phyloP scores from a whole-genome alignment of 202 grass and related monocot species.

The Saccharum hybrid region DNA sequence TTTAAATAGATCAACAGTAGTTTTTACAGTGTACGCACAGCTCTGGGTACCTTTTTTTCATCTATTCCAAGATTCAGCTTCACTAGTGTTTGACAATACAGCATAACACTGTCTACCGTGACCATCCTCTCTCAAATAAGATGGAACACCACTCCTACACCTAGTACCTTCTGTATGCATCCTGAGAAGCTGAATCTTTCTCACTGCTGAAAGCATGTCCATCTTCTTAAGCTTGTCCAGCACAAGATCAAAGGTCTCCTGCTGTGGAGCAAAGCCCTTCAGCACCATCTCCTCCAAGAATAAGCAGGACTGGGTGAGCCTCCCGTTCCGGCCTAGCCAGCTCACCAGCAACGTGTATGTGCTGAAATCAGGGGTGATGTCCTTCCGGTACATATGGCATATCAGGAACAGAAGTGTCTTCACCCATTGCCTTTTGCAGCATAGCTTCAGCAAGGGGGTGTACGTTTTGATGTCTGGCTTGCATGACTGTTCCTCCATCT shows the following conservation, averaged over 20 bases:
- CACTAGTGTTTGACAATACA: background rate
- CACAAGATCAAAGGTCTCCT: constrained; percentile 67
- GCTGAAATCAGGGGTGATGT: constrained; percentile 72
- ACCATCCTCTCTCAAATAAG: background rate
- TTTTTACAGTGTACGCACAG: too few species aligned
- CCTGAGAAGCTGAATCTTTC: constrained; percentile 58
- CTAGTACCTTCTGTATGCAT: constrained; percentile 42
- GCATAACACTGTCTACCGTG: constrained; percentile 9
- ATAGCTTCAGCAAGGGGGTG: constrained; percentile 68
- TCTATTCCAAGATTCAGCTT: constrained; percentile 1
- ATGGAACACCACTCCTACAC: constrained; percentile 28
- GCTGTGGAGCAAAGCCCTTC: constrained; percentile 67
- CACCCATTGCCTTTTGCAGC: constrained; percentile 71
- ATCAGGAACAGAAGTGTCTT: constrained; percentile 69
- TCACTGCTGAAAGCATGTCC: constrained; percentile 52
- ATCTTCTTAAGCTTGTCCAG: constrained; percentile 59
- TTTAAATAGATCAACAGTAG: too few species aligned
- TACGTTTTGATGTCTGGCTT: constrained; percentile 68
- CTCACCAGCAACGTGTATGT: constrained; percentile 67
- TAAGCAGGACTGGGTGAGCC: constrained; percentile 61
- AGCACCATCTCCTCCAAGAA: constrained; percentile 82
- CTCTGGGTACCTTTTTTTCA: too few species aligned
- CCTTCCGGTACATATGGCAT: constrained; percentile 75
- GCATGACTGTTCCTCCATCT: constrained; percentile 70
- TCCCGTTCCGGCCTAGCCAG: constrained; percentile 71